Evolutionary conservation across 148 eudicot species (phyloP), one percentile per base, ranked within the genome.

Genomic region (Salicornia ramosissima): DNA sequence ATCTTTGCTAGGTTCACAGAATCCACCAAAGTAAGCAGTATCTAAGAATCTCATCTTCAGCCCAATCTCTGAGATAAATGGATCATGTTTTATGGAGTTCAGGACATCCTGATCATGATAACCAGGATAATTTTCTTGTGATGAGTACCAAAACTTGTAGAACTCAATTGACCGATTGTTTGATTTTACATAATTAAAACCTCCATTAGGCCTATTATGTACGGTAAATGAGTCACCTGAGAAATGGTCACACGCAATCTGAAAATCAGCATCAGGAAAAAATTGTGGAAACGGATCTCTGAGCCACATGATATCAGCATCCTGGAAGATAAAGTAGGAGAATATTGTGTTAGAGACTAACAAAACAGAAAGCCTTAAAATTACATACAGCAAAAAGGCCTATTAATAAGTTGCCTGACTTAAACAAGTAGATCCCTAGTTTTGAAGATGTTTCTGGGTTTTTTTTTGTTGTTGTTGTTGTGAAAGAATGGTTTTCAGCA

Each of bases 221-320:
- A 82, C 49, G 31, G 83, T 86, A 22, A 46, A 55, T 26, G 84
- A 74, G 72, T 77, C 63, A 6, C 86, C 88, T 5, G 69, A 53
- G 79, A 76, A 86, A 70, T 53, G 67, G 62, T 86, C 90, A 39
- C 90, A 86, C 6, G 90, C 86, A 51, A 82, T 82, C 64, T 86
- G 90, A 74, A 86, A 86, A 79, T 86, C 81, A 65, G 86, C 81
- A 68, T 86, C 86, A 5, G 73, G 74, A 49, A 68, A 74, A 70
- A 86, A 79, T 64, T 52, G 88, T 1, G 79, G 71, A 74, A 84
- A 84, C 45, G 90, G 90, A 83, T 84, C 79, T 75, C 90, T 80
- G 71, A 86, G 76, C 90, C 90, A 86, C 90, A 86, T 80, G 50
- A 84, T 59, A 79, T 86, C 88, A 25, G 86, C 83, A 73, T 86